phyloP scores from a whole-genome alignment of 129 eudicot species.

The Scalesia atractyloides region DNA sequence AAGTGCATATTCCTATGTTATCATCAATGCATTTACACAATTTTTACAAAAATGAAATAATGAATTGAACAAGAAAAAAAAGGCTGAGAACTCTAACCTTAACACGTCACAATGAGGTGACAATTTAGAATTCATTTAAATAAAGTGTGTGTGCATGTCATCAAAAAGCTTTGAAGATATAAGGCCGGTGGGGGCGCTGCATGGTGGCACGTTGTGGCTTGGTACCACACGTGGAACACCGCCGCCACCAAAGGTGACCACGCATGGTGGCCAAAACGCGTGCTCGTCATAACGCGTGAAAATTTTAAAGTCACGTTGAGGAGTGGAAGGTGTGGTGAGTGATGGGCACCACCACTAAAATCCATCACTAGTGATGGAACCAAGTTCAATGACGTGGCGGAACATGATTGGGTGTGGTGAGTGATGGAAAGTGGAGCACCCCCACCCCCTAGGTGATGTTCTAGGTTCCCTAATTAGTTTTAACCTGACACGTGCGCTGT shows the following conservation, averaged over 20 bases:
- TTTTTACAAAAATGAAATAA: background rate
- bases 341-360: too few species aligned
- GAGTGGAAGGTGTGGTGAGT: too few species aligned
- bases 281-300: too few species aligned
- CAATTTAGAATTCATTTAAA: background rate
- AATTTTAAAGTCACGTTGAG: too few species aligned
- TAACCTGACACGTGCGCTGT: background rate
- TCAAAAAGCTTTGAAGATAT: background rate
- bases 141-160: constrained; percentile 12
- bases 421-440: too few species aligned
- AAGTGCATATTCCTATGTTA: constrained; percentile 9
- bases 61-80: background rate
- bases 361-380: too few species aligned
- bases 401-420: too few species aligned
- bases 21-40: background rate
- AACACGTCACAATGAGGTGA: constrained; percentile 3
- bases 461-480: background rate
- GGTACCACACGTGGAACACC: too few species aligned
- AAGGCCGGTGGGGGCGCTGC: background rate
- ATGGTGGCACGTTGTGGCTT: too few species aligned
- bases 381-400: too few species aligned
- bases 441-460: background rate
- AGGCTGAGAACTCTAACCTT: constrained; percentile 1
- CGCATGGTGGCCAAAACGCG: too few species aligned
- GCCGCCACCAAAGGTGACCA: too few species aligned